Evolutionary conservation across 2,329 filamentous ascomycete species (phyloP), one percentile per base, ranked within the genome.

Genomic region (Paecilomyces fulvus): DNA sequence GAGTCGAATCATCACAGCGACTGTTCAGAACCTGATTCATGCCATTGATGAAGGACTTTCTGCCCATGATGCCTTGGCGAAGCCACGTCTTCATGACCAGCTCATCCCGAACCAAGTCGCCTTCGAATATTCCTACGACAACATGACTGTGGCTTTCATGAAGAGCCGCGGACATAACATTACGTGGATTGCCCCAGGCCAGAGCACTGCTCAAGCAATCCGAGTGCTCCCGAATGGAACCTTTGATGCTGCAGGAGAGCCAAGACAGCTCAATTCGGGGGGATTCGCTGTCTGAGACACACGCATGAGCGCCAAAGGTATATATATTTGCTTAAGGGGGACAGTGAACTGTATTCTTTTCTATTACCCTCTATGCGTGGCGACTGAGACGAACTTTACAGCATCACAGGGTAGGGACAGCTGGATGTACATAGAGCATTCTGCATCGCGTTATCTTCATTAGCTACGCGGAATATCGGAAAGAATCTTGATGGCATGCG

Each of bases 71-170:
- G 87, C 89, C 0, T 77, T 95, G 12, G 77, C 76, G 0, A 71
- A 80, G 64, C 88, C 88, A 0, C 78, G 91, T 8, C 74, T 95
- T 21, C 91, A 95, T 66, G 89, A 95, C 67, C 91, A 95, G 73
- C 76, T 95, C 9, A 77, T 90, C 54, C 91, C 90, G 0, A 86
- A 90, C 63, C 73, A 74, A 52, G 80, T 85, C 1, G 75, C 75
- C 0, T 85, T 94, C 54, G 90, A 95, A 72, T 83, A 82, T 30
- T 70, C 70, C 0, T 95, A 88, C 62, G 80, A 89, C 62, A 86
- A 87, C 59, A 67, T 63, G 1, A 88, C 85, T 0, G 82, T 84
- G 4, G 81, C 77, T 1, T 86, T 80, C 59, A 80, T 96, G 80
- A 71, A 73, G 53, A 73, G 72, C 1, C 76, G 80, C 53, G 88